Evolutionary conservation across 2,329 filamentous ascomycete species (phyloP).

Genomic region (Pseudonectria foliicola): DNA sequence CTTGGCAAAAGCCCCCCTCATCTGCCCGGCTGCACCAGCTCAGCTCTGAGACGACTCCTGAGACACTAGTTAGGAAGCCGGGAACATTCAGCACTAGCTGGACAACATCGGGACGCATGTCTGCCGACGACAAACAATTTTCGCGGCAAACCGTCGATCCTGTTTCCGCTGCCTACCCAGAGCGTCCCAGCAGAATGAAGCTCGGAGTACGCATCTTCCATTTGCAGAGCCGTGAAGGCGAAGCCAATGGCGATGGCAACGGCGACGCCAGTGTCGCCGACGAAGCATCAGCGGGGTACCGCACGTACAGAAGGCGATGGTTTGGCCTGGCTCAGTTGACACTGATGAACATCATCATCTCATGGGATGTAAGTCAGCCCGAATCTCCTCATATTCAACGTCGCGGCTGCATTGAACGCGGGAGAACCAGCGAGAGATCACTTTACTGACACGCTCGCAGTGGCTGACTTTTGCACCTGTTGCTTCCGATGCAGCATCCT

Average conservation of each 20-base stretch:
- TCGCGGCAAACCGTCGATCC: conserved; percentile 7
- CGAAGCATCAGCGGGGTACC: conserved; percentile 27
- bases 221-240: conserved; percentile 18
- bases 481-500: conserved; percentile 63
- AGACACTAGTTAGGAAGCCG: no score
- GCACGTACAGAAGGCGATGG: conserved; percentile 75
- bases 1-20: not conserved
- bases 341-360: conserved; percentile 84
- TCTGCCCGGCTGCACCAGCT: no score
- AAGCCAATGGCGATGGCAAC: conserved; percentile 13
- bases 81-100: no score
- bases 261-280: conserved; percentile 19
- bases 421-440: not conserved
- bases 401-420: no score
- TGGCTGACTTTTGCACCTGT: conserved; percentile 92
- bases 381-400: no score
- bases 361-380: conserved; percentile 74
- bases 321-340: conserved; percentile 79
- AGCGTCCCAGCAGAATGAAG: conserved; percentile 24
- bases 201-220: conserved; percentile 22
- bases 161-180: conserved; percentile 16
- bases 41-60: no score
- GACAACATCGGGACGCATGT: conserved; percentile 4
- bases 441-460: conserved; percentile 27
- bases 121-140: conserved; percentile 2